Evolutionary conservation across 1,139 yeast genomes (phyloP).

Genomic region (Oligophagozyma castellii): DNA sequence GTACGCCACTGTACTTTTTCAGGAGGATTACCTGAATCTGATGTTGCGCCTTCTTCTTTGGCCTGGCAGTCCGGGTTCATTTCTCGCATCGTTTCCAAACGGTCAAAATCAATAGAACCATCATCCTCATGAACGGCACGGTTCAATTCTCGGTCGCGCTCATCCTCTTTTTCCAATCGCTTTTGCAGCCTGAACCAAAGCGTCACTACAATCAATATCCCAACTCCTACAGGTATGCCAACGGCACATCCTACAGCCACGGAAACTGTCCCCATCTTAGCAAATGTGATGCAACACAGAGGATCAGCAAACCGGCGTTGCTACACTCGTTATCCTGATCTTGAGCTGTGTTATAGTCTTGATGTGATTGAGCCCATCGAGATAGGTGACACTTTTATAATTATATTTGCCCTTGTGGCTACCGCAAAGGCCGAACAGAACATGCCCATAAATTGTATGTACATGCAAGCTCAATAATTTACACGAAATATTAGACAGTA

Average conservation of each 20-base stretch:
- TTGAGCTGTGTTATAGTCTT: no score
- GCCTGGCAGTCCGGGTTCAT: constrained; percentile 3
- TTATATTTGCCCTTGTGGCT: no score
- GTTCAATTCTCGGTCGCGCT: constrained; percentile 22
- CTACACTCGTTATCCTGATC: no score
- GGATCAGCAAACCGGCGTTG: no score
- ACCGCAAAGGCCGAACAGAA: no score
- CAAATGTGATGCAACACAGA: neutral
- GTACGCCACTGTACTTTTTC: constrained; percentile 4
- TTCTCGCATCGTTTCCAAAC: constrained; percentile 15
- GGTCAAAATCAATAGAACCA: constrained; percentile 23
- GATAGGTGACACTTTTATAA: no score
- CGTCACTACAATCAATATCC: constrained; percentile 22
- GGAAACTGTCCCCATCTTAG: constrained; percentile 21
- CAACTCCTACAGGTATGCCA: constrained; percentile 32
- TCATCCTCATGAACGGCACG: constrained; percentile 21
- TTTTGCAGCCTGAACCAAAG: constrained; percentile 28
- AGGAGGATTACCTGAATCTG: constrained; percentile 2
- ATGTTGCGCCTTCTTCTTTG: constrained; percentile 2
- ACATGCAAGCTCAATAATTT: no score
- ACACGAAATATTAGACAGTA: no score
- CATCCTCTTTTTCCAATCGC: constrained; percentile 26
- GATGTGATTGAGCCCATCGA: no score
- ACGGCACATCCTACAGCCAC: constrained; percentile 38
- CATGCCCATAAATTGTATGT: no score